Conservation (phyloP, 1,284 basidiomycete species). For the Schizophyllum commune region DNA sequence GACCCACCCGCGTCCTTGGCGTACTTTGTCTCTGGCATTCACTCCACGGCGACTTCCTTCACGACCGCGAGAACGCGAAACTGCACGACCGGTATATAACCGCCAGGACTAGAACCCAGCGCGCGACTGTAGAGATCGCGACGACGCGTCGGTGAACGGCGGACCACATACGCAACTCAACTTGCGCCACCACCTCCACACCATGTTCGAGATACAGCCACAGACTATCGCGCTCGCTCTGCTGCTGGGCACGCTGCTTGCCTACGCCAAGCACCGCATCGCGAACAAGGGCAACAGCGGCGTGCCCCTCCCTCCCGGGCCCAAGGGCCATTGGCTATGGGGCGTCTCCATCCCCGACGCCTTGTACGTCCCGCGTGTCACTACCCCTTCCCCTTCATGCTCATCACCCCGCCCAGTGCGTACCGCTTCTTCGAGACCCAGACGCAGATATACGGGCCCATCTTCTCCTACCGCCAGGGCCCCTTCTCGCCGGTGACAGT, state of each 20-base stretch:
- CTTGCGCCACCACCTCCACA: not conserved
- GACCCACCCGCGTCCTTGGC: no score
- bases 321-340: slow-evolving; percentile 27
- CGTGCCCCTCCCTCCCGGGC: slow-evolving; percentile 25
- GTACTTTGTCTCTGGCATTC: no score
- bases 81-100: no score
- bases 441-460: slow-evolving; percentile 37
- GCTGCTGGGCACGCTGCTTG: not conserved
- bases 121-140: no score
- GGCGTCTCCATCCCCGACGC: slow-evolving; percentile 27
- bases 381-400: not conserved
- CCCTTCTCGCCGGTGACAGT: slow-evolving; percentile 21
- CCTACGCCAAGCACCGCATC: not conserved
- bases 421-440: slow-evolving; percentile 40
- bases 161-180: not conserved
- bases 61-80: no score
- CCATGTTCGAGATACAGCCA: not conserved
- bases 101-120: no score
- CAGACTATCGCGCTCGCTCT: not conserved
- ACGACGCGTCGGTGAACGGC: no score
- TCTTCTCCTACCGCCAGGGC: slow-evolving; percentile 35
- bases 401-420: slow-evolving; percentile 18
- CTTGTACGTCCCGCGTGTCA: slow-evolving; percentile 21
- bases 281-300: not conserved
- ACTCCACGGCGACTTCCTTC: no score